Percentiles rank a stretch among this genome's conserved stretches.
These are phyloP conservation scores for Alternaria angustiovoidea DNA, from an alignment of 2,329 filamentous ascomycete species.

Conservation along the genomic window DNA sequence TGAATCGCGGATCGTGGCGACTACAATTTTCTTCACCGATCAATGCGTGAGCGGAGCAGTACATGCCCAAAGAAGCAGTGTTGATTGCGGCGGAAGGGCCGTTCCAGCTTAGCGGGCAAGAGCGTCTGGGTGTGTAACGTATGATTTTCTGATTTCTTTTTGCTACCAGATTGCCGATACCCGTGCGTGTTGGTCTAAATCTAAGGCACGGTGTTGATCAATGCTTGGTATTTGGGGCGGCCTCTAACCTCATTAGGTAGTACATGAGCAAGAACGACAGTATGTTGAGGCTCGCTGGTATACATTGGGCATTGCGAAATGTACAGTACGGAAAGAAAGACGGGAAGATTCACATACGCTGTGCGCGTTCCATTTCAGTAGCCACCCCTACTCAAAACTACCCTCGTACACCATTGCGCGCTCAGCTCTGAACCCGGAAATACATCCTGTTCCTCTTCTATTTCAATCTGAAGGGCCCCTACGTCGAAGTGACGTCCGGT, in stretches of 20 bases:
- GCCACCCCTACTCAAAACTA: not conserved
- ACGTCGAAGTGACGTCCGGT: not conserved
- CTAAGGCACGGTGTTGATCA: conserved; percentile 5
- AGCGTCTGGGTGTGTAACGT: not conserved
- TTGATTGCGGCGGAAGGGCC: conserved; percentile 18
- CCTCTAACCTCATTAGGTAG: not conserved
- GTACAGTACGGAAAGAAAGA: not conserved
- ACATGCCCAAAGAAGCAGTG: conserved; percentile 14
- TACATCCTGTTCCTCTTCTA: not conserved
- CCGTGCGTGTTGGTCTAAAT: conserved; percentile 1
- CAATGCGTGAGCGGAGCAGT: not conserved
- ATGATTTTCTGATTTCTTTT: not conserved
- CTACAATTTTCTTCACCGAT: conserved; percentile 3
- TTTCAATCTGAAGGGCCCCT: not conserved
- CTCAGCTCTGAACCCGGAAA: too few relatives aligned
- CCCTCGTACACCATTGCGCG: not conserved
- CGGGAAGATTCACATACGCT: not conserved
- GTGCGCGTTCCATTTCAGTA: not conserved
- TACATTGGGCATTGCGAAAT: not conserved
- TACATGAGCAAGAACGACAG: not conserved
- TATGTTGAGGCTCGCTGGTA: not conserved
- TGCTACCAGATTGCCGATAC: conserved; percentile 4
- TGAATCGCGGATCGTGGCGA: not conserved
- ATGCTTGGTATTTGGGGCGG: not conserved
- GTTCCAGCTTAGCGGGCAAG: conserved; percentile 9